Percentiles rank a stretch among this genome's conserved stretches.
Conservation (phyloP, 2,329 filamentous ascomycete genomes). For the Aspergillus arachidicola region DNA sequence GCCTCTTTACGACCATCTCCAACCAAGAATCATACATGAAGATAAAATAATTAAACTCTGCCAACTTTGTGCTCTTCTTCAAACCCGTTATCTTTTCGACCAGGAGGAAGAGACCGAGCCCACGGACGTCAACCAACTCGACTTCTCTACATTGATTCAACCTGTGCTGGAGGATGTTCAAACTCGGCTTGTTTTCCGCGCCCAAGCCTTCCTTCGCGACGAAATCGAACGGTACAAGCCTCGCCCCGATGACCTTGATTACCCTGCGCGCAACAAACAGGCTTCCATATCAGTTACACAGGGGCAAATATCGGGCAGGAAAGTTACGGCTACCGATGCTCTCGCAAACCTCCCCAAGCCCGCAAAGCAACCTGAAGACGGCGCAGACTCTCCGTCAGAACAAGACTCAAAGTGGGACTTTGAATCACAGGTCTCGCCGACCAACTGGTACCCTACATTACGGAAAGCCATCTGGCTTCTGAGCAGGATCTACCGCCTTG, state of each 20-base stretch:
- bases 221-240: conserved; percentile 69
- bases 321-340: conserved; percentile 44
- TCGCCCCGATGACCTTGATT: conserved; percentile 66
- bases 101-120: conserved; percentile 57
- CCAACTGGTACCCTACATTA: conserved; percentile 68
- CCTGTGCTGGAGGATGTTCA: conserved; percentile 69
- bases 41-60: conserved; percentile 67
- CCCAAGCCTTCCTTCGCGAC: conserved; percentile 64
- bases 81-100: conserved; percentile 66
- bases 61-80: conserved; percentile 66
- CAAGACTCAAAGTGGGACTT: conserved; percentile 55
- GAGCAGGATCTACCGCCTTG: conserved; percentile 69
- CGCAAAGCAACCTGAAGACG: conserved; percentile 54
- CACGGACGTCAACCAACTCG: conserved; percentile 56
- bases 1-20: conserved; percentile 67
- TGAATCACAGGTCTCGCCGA: conserved; percentile 59
- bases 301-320: conserved; percentile 58
- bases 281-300: conserved; percentile 44
- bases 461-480: conserved; percentile 69
- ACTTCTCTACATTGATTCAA: conserved; percentile 65
- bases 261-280: conserved; percentile 57
- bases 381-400: conserved; percentile 45
- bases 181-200: conserved; percentile 66
- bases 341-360: conserved; percentile 51
- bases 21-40: conserved; percentile 67